Evolutionary conservation across 2,329 filamentous ascomycete genomes (phyloP).

Genomic region (Aspergillus sp.): DNA sequence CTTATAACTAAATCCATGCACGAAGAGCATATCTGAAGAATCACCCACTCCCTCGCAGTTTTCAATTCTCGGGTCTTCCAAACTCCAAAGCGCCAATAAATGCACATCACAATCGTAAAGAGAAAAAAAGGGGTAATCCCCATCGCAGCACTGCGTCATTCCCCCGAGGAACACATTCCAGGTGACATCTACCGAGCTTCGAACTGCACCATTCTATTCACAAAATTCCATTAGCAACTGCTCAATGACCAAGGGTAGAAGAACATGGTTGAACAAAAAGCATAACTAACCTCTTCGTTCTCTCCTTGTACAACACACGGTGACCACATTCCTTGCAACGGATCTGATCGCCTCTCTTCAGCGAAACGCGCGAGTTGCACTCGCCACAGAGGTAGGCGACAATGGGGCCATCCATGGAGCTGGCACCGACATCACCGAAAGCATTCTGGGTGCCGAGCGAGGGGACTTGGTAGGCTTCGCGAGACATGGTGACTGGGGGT

Average conservation of each 20-base stretch:
- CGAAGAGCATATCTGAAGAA: neutral
- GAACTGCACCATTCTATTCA: constrained; percentile 88
- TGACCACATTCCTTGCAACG: constrained; percentile 91
- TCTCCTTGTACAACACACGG: constrained; percentile 93
- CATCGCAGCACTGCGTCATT: too few species aligned
- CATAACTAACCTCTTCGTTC: constrained; percentile 80
- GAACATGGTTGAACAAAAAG: neutral
- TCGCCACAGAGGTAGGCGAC: constrained; percentile 77
- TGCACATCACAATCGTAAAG: constrained; percentile 22
- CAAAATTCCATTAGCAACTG: constrained; percentile 2
- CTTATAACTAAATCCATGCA: neutral
- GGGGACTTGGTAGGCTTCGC: constrained; percentile 74
- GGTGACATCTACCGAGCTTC: constrained; percentile 67
- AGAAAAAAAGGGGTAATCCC: too few species aligned
- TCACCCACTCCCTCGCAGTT: neutral
- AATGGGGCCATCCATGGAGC: constrained; percentile 46
- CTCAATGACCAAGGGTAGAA: constrained; percentile 1
- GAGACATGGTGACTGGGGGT: constrained; percentile 49
- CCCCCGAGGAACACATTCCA: too few species aligned
- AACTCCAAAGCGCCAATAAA: constrained; percentile 29
- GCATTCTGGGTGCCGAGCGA: constrained; percentile 43
- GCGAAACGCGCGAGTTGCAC: constrained; percentile 70
- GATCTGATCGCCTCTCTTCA: constrained; percentile 75
- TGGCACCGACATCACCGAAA: constrained; percentile 40
- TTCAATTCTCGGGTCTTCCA: neutral